Conservation (phyloP, 2,329 filamentous ascomycete genomes). For the Septoria petroselini region DNA sequence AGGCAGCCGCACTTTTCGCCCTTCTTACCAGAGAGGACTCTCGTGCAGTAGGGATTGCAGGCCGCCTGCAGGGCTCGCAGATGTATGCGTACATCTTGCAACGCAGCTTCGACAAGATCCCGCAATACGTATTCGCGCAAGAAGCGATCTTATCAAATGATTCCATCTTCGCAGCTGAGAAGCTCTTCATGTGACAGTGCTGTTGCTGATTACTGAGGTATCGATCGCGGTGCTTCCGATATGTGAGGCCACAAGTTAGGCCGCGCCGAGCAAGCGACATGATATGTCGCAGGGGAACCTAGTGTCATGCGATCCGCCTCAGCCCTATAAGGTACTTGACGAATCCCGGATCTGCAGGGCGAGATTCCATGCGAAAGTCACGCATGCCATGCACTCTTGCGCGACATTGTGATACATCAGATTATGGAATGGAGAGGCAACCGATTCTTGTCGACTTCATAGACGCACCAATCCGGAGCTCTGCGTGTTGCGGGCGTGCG, state of each 20-base stretch:
- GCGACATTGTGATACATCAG: neutral
- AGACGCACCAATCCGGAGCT: neutral
- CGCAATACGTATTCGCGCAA: too few species aligned
- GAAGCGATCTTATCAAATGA: too few species aligned
- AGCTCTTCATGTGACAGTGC: too few species aligned
- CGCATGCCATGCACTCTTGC: neutral
- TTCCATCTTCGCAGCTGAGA: too few species aligned
- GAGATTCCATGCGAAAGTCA: neutral
- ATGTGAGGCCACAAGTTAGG: conserved; percentile 7
- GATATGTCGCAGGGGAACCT: neutral
- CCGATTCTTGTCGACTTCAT: neutral
- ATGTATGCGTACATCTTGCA: too few species aligned
- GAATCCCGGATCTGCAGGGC: neutral
- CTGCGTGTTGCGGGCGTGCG: neutral
- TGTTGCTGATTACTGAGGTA: too few species aligned
- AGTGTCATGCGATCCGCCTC: neutral
- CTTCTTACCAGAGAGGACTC: too few species aligned
- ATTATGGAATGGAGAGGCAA: neutral
- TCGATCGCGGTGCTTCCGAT: conserved; percentile 5
- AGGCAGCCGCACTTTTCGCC: too few species aligned
- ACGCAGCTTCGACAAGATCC: too few species aligned
- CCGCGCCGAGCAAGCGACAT: neutral
- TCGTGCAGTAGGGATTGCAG: too few species aligned
- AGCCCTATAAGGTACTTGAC: conserved; percentile 4
- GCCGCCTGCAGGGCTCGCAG: too few species aligned